These are phyloP conservation scores for Collybia mongolica DNA, from an alignment of 768 basidiomycete species.

Conservation along the genomic window DNA sequence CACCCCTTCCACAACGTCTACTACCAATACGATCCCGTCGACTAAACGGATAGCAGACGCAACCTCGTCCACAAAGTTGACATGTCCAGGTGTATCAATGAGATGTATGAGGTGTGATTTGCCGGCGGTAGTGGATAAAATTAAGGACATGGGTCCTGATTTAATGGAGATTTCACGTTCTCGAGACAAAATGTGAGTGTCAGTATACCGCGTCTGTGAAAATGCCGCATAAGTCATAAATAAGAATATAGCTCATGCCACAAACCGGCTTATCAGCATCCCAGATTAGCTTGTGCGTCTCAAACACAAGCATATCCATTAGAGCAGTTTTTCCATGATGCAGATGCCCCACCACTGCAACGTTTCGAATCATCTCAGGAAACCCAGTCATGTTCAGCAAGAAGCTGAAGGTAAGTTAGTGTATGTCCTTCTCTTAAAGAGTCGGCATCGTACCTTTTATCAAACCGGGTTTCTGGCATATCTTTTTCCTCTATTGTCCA, in stretches of 20 bases:
- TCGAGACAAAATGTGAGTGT: conserved; percentile 88
- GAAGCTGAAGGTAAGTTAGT: conserved; percentile 54
- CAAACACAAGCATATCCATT: conserved; percentile 95
- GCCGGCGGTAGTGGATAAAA: conserved; percentile 79
- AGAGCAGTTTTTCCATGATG: conserved; percentile 98
- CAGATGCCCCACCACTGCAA: conserved; percentile 93
- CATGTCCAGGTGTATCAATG: conserved; percentile 97
- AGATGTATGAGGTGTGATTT: conserved; percentile 94
- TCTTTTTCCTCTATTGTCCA: conserved; percentile 96
- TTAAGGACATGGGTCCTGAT: conserved; percentile 93
- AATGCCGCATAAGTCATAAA: not conserved
- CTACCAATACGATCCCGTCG: conserved; percentile 91
- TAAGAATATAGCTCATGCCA: conserved; percentile 11
- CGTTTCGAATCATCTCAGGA: conserved; percentile 94
- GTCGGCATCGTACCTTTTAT: conserved; percentile 73
- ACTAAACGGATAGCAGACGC: conserved; percentile 82
- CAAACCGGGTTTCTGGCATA: conserved; percentile 95
- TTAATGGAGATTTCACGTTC: conserved; percentile 93
- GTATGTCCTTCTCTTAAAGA: conserved; percentile 5
- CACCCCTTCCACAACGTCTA: conserved; percentile 98
- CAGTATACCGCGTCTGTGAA: conserved; percentile 86
- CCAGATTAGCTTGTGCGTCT: conserved; percentile 95
- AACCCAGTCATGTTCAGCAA: conserved; percentile 87
- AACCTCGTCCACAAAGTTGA: conserved; percentile 98
- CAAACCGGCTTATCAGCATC: conserved; percentile 86